phyloP scores from a whole-genome alignment of 106 monocot species.

The Apostasia shenzhenica region DNA sequence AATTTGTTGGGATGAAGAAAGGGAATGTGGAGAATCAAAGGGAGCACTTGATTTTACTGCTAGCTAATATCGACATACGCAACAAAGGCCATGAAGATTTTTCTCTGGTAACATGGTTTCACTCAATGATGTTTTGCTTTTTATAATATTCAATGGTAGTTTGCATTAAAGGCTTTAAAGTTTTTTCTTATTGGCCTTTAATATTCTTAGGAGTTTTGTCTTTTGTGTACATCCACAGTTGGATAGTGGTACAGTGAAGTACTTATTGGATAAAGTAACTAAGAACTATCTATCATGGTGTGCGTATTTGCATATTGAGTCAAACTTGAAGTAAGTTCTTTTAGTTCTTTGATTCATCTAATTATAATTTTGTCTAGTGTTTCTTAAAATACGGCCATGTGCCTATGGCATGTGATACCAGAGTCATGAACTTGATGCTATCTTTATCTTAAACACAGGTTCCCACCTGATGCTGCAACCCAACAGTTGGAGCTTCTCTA shows the following conservation, averaged over 20 bases:
- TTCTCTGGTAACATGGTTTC: conserved; percentile 36
- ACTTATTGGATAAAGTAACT: conserved; percentile 62
- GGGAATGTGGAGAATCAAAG: conserved; percentile 97
- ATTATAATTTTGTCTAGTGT: background rate
- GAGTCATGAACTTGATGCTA: background rate
- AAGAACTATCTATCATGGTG: conserved; percentile 89
- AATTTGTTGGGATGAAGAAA: conserved; percentile 50
- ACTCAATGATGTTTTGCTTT: background rate
- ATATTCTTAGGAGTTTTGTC: background rate
- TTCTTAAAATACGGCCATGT: background rate
- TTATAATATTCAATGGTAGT: background rate
- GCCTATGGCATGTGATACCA: conserved; percentile 1
- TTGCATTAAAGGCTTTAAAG: background rate
- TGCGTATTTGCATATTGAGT: conserved; percentile 51
- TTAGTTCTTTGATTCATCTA: conserved; percentile 19
- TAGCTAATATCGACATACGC: conserved; percentile 78
- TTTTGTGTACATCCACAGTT: conserved; percentile 34
- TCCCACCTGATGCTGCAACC: conserved; percentile 26
- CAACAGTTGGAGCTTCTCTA: conserved; percentile 79
- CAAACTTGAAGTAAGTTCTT: conserved; percentile 53
- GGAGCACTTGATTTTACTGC: conserved; percentile 89
- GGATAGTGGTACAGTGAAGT: conserved; percentile 39
- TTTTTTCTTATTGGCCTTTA: background rate
- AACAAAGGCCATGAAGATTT: conserved; percentile 33
- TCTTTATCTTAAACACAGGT: conserved; percentile 25